Evolutionary conservation across 306 rosid species (phyloP).

Genomic region (Delonix regia): DNA sequence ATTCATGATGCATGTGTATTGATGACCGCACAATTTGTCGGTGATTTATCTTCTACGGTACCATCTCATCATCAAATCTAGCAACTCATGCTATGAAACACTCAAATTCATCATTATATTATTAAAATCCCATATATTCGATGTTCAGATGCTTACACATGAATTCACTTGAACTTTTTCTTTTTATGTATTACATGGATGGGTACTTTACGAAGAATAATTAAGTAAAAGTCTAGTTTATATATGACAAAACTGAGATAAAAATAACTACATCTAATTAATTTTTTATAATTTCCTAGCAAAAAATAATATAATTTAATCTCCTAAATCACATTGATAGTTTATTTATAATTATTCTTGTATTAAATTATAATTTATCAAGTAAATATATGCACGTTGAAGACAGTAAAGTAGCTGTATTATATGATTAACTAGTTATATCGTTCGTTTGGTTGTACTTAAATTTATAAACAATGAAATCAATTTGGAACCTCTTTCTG

Average conservation of each 20-base stretch:
- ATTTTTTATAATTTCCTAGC: background rate
- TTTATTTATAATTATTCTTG: too few relatives aligned
- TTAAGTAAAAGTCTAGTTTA: background rate
- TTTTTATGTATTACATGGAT: background rate
- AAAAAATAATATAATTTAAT: too few relatives aligned
- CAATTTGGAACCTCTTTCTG: too few relatives aligned
- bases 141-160: background rate
- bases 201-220: background rate
- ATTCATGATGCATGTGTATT: constrained; percentile 40
- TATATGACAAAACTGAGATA: background rate
- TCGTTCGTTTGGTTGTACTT: too few relatives aligned
- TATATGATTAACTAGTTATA: too few relatives aligned
- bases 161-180: background rate
- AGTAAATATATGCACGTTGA: too few relatives aligned
- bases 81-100: constrained; percentile 18
- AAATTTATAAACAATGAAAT: too few relatives aligned
- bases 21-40: constrained; percentile 73
- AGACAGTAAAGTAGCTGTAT: too few relatives aligned
- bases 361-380: too few relatives aligned
- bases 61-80: constrained; percentile 38
- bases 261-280: too few relatives aligned
- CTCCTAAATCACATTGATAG: too few relatives aligned
- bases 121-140: background rate
- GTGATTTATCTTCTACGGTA: constrained; percentile 62
- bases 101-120: background rate